Base-by-base conservation (phyloP, 1,284 basidiomycete genomes). In the Cutaneotrichosporon spelunceum region DNA sequence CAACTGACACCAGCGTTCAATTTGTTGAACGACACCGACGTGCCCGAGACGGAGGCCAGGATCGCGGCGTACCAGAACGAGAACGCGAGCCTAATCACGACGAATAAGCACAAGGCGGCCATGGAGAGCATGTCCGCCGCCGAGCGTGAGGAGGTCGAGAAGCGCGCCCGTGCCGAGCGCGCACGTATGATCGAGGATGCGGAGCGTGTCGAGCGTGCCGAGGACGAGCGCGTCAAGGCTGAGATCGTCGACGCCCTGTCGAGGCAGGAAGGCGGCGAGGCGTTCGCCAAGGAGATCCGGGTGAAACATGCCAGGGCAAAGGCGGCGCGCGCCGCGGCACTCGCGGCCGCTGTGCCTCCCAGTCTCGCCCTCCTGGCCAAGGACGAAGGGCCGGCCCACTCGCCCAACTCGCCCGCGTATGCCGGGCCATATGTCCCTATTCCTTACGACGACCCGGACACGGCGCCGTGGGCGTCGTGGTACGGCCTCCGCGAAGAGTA, bases 1-100 rank as follows among this genome's bases (percentile, higher is more conserved):
- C 14, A 34, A 21, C 64, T 58, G 33, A 63, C 61, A 0, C 53
- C 45, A 62, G 92, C 93, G 0, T 99, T 97, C 83, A 97, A 98
- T 75, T 86, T 99, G 16, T 91, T 99, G 65, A 89, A 99, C 72
- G 88, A 93, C 60, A 85, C 94, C 55, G 89, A 98, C 70, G 77
- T 94, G n/a, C 79, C 85, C 16, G 82, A 87, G 67, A 97, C 93
- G 0, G 92, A 98, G 80, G 86, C 86, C 10, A 86, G 88, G 42
- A 90, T 99, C 59, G 83, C 85, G 2, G 83, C 83, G 56, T 93
- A 91, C 77, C 87, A 89, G 55, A 84, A 83, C 26, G 88, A 90
- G 67, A 96, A 96, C 72, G 88, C 88, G 2, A 83, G 85, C 0
- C 78, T 88, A 29, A 95, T 91, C 61, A 87, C 90, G 80, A 89